These are phyloP conservation scores for Achaetomium macrosporum DNA, from an alignment of 2,329 filamentous ascomycete genomes.

Conservation along the genomic window DNA sequence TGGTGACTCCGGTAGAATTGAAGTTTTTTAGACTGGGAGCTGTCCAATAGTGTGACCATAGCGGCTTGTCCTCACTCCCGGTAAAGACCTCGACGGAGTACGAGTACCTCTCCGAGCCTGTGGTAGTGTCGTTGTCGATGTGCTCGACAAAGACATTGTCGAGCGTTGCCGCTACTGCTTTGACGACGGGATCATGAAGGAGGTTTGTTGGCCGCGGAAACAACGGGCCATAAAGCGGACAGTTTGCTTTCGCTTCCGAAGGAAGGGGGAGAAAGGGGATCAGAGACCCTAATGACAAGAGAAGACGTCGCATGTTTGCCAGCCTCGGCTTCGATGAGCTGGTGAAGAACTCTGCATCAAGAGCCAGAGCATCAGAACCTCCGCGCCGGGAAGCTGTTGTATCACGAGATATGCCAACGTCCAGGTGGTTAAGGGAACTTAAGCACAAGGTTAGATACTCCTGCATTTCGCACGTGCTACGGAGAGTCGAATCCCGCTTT, in stretches of 20 bases:
- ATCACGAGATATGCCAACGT: no score
- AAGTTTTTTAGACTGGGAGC: constrained; percentile 26
- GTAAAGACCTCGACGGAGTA: constrained; percentile 32
- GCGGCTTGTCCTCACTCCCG: constrained; percentile 22
- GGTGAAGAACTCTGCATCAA: background rate
- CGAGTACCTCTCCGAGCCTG: constrained; percentile 27
- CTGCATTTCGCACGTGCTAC: background rate
- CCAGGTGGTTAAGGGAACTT: background rate
- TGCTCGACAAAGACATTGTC: constrained; percentile 24
- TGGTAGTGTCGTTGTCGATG: constrained; percentile 29
- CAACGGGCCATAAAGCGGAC: constrained; percentile 30
- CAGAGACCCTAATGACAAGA: background rate
- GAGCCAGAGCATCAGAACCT: background rate
- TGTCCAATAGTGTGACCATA: constrained; percentile 28
- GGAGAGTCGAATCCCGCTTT: constrained; percentile 5
- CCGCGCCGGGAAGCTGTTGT: no score
- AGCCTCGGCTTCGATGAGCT: background rate
- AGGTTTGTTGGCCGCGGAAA: constrained; percentile 28
- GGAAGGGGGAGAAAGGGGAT: background rate
- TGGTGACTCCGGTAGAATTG: constrained; percentile 28
- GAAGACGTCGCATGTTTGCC: background rate
- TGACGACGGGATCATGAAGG: constrained; percentile 16
- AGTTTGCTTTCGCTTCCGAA: constrained; percentile 26
- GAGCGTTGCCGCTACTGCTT: constrained; percentile 20
- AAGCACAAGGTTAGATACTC: no score